Evolutionary conservation across 805 yeast genomes (phyloP), one percentile per base, ranked within the genome.

Genomic region (Yarrowia deformans): DNA sequence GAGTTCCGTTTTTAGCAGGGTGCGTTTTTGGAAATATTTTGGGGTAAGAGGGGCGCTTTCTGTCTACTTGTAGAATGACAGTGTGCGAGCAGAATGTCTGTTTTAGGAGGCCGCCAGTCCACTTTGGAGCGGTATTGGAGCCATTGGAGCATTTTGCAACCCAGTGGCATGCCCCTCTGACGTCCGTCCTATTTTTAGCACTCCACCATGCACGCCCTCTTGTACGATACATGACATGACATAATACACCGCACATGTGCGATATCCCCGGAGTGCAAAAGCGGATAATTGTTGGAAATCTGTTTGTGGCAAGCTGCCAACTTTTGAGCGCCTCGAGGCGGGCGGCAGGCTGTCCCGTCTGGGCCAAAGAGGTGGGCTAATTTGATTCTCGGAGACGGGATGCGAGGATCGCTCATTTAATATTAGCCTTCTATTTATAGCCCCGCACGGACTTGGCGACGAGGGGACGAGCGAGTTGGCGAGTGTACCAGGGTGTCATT

Each of bases 391-490:
- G 63, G 63, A 56, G 63, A 39, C 63, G 63, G 63, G 63, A 56
- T 56, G 63, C 63, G 63, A 56, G 63, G 63, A 56, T 56, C 63
- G 63, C 63, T 56, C 48, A 29, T 56, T 42, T 56, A 56, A 56
- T 56, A 56, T 56, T 56, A 56, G 60, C 19, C 61, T 56, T 56
- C 63, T 56, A 56, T 56, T 56, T 34, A 56, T 56, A 56, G 63
- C 48, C 48, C 39, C 39, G 63, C 48, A 56, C 58, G 40, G 29
- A 23, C 29, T 23, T 23, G 29, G 29, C 29, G 29, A 23, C 29
- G 29, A 23, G 29, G 29, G 29, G 29, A 23, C 3, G 4, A 23
- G 3, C 3, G 29, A 23, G 19, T 19, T 18, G 48, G 19, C 13
- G n/a, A n/a, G 43, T 40, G 29, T 34, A 8, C 8, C 6, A 9